Percentiles rank a stretch among this genome's conserved stretches.
These are phyloP conservation scores for Haematococcus lacustris DNA, from an alignment of 139 green algal genomes.

Conservation along the genomic window DNA sequence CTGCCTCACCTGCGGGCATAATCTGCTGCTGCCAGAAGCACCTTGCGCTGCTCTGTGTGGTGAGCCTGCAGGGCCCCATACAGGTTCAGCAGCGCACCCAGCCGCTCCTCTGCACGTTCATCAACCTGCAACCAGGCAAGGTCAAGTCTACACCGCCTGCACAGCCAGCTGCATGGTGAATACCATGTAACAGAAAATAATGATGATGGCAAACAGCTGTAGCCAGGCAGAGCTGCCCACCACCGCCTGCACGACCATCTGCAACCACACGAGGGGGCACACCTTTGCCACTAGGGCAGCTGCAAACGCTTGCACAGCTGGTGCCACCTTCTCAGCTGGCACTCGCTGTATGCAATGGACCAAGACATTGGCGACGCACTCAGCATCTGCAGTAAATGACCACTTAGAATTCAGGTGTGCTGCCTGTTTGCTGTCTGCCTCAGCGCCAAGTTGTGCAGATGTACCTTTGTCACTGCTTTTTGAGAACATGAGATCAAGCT, in stretches of 20 bases:
- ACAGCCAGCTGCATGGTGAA: too few species aligned
- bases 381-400: constrained; percentile 28
- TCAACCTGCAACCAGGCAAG: constrained; percentile 16
- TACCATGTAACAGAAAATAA: too few species aligned
- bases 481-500: constrained; percentile 15
- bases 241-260: too few species aligned
- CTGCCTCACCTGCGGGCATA: constrained; percentile 22
- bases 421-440: not conserved
- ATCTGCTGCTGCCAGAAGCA: constrained; percentile 22
- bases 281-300: constrained; percentile 18
- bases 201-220: too few species aligned
- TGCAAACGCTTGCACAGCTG: not conserved
- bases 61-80: constrained; percentile 10
- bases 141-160: not conserved
- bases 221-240: too few species aligned
- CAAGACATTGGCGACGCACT: constrained; percentile 28
- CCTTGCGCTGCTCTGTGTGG: constrained; percentile 7
- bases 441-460: not conserved
- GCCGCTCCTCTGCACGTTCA: constrained; percentile 27
- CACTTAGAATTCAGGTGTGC: too few species aligned
- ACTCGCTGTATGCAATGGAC: constrained; percentile 22
- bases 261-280: too few species aligned
- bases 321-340: not conserved
- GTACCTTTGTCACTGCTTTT: constrained; percentile 26
- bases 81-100: constrained; percentile 26